phyloP scores from a whole-genome alignment of 2,329 filamentous ascomycete species.

The Venturia effusa region DNA sequence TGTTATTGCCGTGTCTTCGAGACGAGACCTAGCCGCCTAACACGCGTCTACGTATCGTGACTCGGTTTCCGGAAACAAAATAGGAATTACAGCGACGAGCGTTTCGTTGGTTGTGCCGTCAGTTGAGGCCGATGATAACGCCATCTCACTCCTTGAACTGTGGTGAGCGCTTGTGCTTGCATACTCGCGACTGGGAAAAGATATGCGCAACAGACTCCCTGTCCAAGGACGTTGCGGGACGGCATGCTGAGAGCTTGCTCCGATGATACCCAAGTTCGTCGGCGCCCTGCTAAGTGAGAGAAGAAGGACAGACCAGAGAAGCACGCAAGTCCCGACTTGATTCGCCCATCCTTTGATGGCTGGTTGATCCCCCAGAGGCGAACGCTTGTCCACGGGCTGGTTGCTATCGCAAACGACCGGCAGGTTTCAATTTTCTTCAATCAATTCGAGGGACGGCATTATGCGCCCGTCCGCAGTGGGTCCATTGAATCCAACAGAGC shows the following conservation, averaged over 20 bases:
- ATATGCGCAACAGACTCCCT: not conserved
- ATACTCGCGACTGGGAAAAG: not conserved
- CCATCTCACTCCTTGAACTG: not conserved
- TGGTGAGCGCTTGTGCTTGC: not conserved
- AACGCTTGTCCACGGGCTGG: not conserved
- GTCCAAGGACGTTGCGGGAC: not conserved
- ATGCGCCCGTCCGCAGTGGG: not conserved
- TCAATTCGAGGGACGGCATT: constrained; percentile 4
- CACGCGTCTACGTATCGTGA: not conserved
- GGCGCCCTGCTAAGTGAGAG: not conserved
- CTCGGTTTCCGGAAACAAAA: not conserved
- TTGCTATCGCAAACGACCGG: not conserved
- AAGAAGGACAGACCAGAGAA: not conserved
- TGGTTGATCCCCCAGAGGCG: not conserved
- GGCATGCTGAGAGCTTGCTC: not conserved
- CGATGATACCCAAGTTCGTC: not conserved
- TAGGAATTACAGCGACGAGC: not conserved
- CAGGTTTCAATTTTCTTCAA: not conserved
- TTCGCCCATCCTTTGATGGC: not conserved
- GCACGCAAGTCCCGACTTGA: not conserved
- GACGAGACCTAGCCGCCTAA: not conserved
- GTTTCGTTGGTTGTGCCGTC: not conserved
- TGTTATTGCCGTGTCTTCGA: not conserved
- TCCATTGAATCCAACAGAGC: not conserved
- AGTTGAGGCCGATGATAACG: not conserved